Conservation (phyloP, 2,329 filamentous ascomycete genomes). For the Sclerotinia nivalis region DNA sequence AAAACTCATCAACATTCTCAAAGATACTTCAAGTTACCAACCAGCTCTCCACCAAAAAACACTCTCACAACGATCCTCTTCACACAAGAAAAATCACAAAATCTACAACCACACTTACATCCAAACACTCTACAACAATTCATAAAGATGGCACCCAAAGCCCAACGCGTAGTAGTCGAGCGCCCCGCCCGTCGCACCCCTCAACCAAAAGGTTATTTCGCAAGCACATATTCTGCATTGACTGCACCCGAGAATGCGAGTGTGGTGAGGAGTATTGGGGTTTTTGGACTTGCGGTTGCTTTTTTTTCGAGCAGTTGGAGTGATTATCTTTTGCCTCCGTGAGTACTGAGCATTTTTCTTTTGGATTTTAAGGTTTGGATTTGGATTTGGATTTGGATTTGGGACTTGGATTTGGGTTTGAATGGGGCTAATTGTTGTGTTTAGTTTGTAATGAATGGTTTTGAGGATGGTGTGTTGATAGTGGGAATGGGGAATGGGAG, state of each 20-base stretch:
- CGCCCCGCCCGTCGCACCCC: slow-evolving; percentile 41
- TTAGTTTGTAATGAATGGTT: slow-evolving; percentile 1
- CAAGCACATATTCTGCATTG: slow-evolving; percentile 60
- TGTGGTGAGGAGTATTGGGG: slow-evolving; percentile 65
- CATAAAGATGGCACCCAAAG: slow-evolving; percentile 62
- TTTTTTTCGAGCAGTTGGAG: slow-evolving; percentile 68
- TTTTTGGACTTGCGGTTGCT: slow-evolving; percentile 67
- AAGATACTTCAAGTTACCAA: not conserved
- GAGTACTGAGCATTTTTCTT: slow-evolving; percentile 44
- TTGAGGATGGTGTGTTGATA: not conserved
- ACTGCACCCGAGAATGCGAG: slow-evolving; percentile 68
- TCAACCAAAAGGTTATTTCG: slow-evolving; percentile 53
- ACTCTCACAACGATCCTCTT: not conserved
- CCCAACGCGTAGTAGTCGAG: slow-evolving; percentile 48
- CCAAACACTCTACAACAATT: not conserved
- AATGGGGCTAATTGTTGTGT: not conserved
- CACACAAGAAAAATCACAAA: not conserved
- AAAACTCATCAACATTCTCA: slow-evolving; percentile 10
- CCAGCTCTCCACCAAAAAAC: not conserved
- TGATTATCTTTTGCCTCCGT: slow-evolving; percentile 68
- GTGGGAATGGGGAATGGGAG: no score
- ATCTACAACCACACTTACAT: not conserved
- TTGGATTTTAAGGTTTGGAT: not conserved
- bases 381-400: not conserved
- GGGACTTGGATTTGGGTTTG: not conserved